Evolutionary conservation across 2,329 filamentous ascomycete genomes (phyloP).

Genomic region (Diaporthe nobilis): DNA sequence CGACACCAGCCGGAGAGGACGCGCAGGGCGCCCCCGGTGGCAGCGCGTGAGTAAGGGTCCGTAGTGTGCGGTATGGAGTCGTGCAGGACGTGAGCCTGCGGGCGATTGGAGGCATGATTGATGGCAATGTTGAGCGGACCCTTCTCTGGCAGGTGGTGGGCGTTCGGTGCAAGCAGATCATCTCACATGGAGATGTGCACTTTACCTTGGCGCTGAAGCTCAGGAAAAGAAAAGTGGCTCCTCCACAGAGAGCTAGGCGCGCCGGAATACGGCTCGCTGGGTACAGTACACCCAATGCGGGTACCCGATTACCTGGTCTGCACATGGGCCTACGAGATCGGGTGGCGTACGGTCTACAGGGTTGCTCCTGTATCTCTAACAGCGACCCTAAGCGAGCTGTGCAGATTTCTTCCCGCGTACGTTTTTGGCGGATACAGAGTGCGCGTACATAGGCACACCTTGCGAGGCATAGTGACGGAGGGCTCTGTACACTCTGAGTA

Average conservation of each 20-base stretch:
- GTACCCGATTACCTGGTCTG: neutral
- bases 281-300: neutral
- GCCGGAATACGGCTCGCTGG: neutral
- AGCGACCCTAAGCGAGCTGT: neutral
- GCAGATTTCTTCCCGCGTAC: neutral
- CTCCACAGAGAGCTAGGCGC: neutral
- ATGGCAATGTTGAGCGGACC: neutral
- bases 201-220: neutral
- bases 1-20: neutral
- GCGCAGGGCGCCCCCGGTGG: neutral
- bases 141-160: neutral
- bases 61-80: constrained; percentile 27
- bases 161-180: constrained; percentile 8
- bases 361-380: neutral
- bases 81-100: constrained; percentile 29
- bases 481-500: neutral
- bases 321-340: neutral
- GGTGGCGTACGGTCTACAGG: neutral
- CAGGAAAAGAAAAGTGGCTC: constrained; percentile 12
- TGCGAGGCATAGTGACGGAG: neutral
- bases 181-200: neutral
- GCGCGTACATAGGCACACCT: neutral
- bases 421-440: neutral
- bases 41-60: neutral
- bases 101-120: constrained; percentile 26